Base-by-base conservation (phyloP, 139 green algal species). In the Tetradesmus lagerheimii region DNA sequence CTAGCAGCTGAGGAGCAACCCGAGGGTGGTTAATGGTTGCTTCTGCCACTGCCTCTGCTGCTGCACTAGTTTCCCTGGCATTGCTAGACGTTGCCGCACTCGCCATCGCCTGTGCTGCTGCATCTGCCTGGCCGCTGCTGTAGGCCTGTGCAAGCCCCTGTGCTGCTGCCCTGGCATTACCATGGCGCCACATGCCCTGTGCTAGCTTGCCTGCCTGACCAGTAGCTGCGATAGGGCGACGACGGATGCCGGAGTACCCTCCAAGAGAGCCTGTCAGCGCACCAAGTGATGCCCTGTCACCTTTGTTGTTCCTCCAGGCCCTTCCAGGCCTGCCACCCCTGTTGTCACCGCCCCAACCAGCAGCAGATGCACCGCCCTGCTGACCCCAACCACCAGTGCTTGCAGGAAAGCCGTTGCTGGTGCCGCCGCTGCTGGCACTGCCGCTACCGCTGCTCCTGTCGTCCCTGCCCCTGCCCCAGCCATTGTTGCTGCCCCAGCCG, bases 101-200 rank as follows among this genome's bases (percentile, higher is more conserved):
- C 1, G 85, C 85, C n/a, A 83, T 16, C 15, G 85, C 71, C 71
- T 83, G 39, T n/a, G 85, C 74, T n/a, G 85, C 85, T 34, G 85
- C 85, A 31, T 83, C 71, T 8, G n/a, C n/a, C 43, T 83, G 43
- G n/a, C 85, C 71, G 31, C 43, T 35, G 47, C 41, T 84, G 67
- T 83, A 84, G 5, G 85, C 71, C 64, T 75, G 41, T 14, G 85
- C 85, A 47, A 89, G 71, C 38, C 83, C 67, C 64, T 88, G 62
- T n/a, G 83, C 83, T 38, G 83, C 64, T 39, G 64, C 37, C 18
- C 38, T 34, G 12, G 83, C 64, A 41, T 88, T 88, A 25, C 64
- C 64, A 18, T 27, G 62, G 0, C 62, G 47, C 71, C 71, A 39
- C 8, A 84, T 76, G 34, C 45, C 20, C 15, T 75, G 85, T 14